Percentiles rank a stretch among this genome's conserved stretches.
phyloP scores from a whole-genome alignment of 768 basidiomycete genomes.

The Boletus subcaerulescens region DNA sequence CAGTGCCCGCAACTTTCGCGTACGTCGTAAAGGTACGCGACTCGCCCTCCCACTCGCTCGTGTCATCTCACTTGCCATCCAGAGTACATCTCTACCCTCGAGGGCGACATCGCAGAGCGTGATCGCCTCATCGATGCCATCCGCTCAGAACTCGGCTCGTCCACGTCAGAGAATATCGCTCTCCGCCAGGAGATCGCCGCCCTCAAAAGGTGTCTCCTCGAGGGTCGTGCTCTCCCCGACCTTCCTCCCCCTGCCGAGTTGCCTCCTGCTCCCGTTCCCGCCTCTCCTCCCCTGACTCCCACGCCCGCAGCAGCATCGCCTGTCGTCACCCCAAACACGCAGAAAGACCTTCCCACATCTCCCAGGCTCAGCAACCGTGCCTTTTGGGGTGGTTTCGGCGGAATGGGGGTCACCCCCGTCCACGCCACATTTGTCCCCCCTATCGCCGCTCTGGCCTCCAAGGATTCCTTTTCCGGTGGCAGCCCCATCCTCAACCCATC shows the following conservation, averaged over 20 bases:
- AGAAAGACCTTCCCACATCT: conserved; percentile 72
- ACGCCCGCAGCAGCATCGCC: conserved; percentile 20
- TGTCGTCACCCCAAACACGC: conserved; percentile 63
- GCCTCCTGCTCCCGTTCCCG: conserved; percentile 22
- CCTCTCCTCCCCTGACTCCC: conserved; percentile 40
- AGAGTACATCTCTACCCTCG: conserved; percentile 95
- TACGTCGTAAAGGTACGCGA: conserved; percentile 77
- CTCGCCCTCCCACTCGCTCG: background rate
- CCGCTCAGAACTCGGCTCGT: conserved; percentile 75
- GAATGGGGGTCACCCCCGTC: conserved; percentile 76
- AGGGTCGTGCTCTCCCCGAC: conserved; percentile 51
- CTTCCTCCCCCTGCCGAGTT: conserved; percentile 48
- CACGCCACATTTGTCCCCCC: conserved; percentile 84
- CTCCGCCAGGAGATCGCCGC: conserved; percentile 73
- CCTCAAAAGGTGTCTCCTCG: conserved; percentile 72
- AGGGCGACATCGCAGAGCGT: conserved; percentile 89
- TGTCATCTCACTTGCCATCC: background rate
- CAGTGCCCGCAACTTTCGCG: conserved; percentile 92
- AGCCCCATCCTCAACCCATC: conserved; percentile 30
- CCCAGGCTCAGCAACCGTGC: conserved; percentile 47
- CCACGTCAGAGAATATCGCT: conserved; percentile 78
- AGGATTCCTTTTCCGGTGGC: conserved; percentile 21
- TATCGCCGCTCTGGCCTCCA: conserved; percentile 36
- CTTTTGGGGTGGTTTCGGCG: conserved; percentile 84
- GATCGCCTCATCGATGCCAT: conserved; percentile 89